These are phyloP conservation scores for Exophiala calicioides DNA, from an alignment of 2,329 filamentous ascomycete genomes.

Conservation along the genomic window DNA sequence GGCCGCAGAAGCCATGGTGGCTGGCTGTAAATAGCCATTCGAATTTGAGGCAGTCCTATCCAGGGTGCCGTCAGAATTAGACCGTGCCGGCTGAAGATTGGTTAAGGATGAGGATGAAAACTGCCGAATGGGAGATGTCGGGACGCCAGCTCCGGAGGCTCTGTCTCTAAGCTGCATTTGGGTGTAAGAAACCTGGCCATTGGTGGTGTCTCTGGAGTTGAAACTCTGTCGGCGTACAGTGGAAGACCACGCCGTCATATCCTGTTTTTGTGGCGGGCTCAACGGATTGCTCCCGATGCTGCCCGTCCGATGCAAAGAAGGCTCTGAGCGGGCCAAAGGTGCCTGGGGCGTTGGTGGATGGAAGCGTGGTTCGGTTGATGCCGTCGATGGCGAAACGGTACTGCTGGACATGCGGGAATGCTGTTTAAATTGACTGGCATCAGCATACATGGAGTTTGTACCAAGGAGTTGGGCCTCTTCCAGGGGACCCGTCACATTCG, in stretches of 20 bases:
- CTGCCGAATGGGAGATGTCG: conserved; percentile 25
- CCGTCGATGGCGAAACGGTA: conserved; percentile 18
- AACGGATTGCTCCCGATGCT: conserved; percentile 35
- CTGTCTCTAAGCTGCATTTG: conserved; percentile 11
- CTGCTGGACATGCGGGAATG: conserved; percentile 13
- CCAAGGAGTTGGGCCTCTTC: conserved; percentile 9
- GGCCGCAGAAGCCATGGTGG: conserved; percentile 17
- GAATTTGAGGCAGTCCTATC: conserved; percentile 18
- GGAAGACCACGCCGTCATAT: conserved; percentile 34
- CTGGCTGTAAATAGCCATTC: conserved; percentile 20
- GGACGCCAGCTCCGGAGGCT: conserved; percentile 10
- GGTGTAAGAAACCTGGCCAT: conserved; percentile 12
- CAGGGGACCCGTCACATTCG: conserved; percentile 22
- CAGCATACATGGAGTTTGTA: not conserved
- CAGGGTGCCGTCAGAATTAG: conserved; percentile 21
- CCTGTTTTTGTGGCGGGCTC: conserved; percentile 34
- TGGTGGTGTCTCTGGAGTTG: conserved; percentile 20
- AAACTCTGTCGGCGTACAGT: conserved; percentile 32
- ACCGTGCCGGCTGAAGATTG: conserved; percentile 22
- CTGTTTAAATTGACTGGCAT: conserved; percentile 11
- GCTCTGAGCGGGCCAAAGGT: conserved; percentile 30
- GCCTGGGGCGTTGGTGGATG: conserved; percentile 34
- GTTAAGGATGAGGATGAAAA: conserved; percentile 25
- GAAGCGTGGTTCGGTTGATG: conserved; percentile 32
- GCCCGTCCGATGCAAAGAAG: conserved; percentile 33